Conservation (phyloP, 306 rosid species). For the Cercis canadensis region DNA sequence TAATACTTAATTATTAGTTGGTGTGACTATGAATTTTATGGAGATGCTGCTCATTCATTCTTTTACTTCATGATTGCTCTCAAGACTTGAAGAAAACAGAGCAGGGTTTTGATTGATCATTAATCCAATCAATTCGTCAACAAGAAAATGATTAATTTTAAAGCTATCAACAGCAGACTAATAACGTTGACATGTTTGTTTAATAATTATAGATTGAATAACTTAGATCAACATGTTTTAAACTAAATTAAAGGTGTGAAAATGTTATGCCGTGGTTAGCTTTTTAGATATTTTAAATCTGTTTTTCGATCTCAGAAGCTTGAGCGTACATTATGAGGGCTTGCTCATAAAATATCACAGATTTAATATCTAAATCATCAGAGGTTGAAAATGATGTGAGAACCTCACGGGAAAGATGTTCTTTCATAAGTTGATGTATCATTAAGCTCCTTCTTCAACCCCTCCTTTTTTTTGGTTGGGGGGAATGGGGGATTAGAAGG, state of each 20-base stretch:
- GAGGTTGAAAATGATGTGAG: conserved; percentile 19
- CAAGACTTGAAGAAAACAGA: conserved; percentile 9
- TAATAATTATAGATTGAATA: too few relatives aligned
- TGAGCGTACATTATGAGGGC: conserved; percentile 7
- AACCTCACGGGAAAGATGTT: conserved; percentile 7
- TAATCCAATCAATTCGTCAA: conserved; percentile 11
- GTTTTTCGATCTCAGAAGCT: not conserved
- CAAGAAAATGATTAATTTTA: not conserved
- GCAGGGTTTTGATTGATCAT: not conserved
- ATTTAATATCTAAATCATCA: conserved; percentile 23
- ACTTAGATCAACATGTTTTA: too few relatives aligned
- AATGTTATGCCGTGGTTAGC: too few relatives aligned
- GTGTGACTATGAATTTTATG: not conserved
- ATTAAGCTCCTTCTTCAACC: not conserved
- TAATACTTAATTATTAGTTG: too few relatives aligned
- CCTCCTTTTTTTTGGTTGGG: not conserved
- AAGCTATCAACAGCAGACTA: too few relatives aligned
- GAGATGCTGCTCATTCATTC: conserved; percentile 23
- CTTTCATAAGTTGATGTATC: conserved; percentile 11
- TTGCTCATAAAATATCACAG: not conserved
- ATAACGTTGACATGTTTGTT: too few relatives aligned
- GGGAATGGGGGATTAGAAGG: too few relatives aligned
- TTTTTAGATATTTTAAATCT: too few relatives aligned
- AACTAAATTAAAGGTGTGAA: too few relatives aligned
- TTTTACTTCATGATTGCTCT: conserved; percentile 30